Conservation (phyloP, 805 yeast species). For the Metschnikowia dekortorum region DNA sequence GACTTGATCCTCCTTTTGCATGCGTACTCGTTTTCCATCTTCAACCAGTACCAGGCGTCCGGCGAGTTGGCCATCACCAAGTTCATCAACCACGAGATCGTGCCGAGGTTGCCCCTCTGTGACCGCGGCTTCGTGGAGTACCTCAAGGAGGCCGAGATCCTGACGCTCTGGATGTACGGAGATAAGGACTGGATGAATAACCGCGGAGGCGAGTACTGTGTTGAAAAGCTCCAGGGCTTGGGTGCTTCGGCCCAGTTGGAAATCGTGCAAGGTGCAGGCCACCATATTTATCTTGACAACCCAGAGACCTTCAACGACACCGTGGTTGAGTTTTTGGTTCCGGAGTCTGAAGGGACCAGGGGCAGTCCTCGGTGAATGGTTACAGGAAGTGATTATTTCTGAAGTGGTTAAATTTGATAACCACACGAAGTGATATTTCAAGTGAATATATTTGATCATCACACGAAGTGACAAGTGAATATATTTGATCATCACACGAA, state of each 20-base stretch:
- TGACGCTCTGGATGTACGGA: constrained; percentile 35
- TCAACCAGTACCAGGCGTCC: constrained; percentile 40
- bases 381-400: too few relatives aligned
- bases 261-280: constrained; percentile 35
- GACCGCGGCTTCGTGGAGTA: constrained; percentile 35
- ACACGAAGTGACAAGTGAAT: too few relatives aligned
- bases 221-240: constrained; percentile 20
- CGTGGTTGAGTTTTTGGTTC: constrained; percentile 21
- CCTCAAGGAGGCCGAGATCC: constrained; percentile 20
- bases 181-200: constrained; percentile 43
- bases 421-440: too few relatives aligned
- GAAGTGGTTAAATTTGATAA: too few relatives aligned
- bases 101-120: constrained; percentile 36
- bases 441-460: too few relatives aligned
- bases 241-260: constrained; percentile 17
- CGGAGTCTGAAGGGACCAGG: too few relatives aligned
- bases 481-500: too few relatives aligned
- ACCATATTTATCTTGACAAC: constrained; percentile 41
- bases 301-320: constrained; percentile 28
- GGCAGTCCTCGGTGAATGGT: too few relatives aligned
- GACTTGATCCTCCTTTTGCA: constrained; percentile 33
- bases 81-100: constrained; percentile 36
- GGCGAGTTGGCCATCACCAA: constrained; percentile 43
- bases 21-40: constrained; percentile 37
- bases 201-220: constrained; percentile 34